Percentiles rank a stretch among this genome's conserved stretches.
Evolutionary conservation across 2,329 filamentous ascomycete species (phyloP).

Genomic region (Nemania serpens): DNA sequence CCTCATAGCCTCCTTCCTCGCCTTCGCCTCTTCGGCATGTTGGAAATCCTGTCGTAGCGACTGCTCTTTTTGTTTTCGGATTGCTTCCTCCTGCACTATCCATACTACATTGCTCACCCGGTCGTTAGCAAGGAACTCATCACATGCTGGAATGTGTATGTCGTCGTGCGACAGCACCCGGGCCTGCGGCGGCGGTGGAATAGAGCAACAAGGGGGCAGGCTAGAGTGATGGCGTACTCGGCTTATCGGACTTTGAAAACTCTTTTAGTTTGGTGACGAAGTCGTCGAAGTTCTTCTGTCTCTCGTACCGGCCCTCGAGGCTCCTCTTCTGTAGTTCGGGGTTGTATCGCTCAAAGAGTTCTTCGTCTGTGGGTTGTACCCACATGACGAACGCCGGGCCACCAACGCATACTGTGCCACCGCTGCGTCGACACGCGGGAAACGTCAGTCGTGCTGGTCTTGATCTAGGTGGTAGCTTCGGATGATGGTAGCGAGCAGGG

Average conservation of each 20-base stretch:
- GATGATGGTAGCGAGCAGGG: slow-evolving; percentile 11
- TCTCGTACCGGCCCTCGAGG: slow-evolving; percentile 75
- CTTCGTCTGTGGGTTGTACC: slow-evolving; percentile 83
- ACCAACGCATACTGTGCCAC: slow-evolving; percentile 66
- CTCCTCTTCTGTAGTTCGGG: slow-evolving; percentile 90
- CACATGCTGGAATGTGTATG: background rate
- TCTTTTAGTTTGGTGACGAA: slow-evolving; percentile 86
- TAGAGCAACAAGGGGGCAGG: background rate
- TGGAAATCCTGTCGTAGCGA: slow-evolving; percentile 43
- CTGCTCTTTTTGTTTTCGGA: slow-evolving; percentile 43
- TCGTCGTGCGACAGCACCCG: background rate
- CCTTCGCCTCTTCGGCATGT: slow-evolving; percentile 45
- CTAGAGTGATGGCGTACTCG: slow-evolving; percentile 64
- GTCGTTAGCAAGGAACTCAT: slow-evolving; percentile 8
- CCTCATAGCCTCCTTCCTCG: slow-evolving; percentile 48
- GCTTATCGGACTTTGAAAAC: slow-evolving; percentile 88
- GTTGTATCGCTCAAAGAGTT: slow-evolving; percentile 90
- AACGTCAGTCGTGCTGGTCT: slow-evolving; percentile 7
- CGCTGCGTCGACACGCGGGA: slow-evolving; percentile 12
- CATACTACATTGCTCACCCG: slow-evolving; percentile 45
- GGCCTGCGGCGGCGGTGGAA: background rate
- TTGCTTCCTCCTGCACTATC: slow-evolving; percentile 49
- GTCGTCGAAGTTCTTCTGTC: slow-evolving; percentile 84
- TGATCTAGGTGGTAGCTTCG: background rate
- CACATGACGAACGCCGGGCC: slow-evolving; percentile 84